Percentiles rank a stretch among this genome's conserved stretches.
These are phyloP conservation scores for Fusarium mangiferae DNA, from an alignment of 2,329 filamentous ascomycete species.

Conservation along the genomic window DNA sequence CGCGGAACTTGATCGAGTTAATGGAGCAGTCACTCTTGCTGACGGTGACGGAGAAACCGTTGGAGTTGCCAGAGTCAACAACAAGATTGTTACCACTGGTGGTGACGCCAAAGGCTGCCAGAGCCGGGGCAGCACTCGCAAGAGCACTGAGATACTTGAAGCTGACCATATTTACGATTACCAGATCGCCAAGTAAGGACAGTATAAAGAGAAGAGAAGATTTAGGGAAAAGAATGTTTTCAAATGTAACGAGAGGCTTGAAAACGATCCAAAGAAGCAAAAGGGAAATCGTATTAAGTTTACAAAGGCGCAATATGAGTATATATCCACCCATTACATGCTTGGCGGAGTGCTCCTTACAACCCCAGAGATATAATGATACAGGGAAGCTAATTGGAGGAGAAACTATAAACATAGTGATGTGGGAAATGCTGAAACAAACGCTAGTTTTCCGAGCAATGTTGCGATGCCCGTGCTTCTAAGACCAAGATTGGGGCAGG, in stretches of 20 bases:
- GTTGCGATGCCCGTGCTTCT: neutral
- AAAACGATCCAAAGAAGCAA: neutral
- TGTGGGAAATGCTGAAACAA: constrained; percentile 37
- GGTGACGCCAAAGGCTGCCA: constrained; percentile 57
- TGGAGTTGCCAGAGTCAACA: constrained; percentile 59
- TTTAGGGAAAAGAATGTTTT: neutral
- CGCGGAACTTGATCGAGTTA: constrained; percentile 69
- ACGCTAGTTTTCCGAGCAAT: neutral
- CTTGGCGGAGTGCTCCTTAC: constrained; percentile 6
- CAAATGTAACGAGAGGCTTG: neutral
- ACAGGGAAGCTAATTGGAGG: constrained; percentile 37
- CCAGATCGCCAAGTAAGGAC: constrained; percentile 20
- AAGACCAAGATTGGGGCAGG: neutral
- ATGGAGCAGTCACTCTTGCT: constrained; percentile 68
- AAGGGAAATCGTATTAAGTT: neutral
- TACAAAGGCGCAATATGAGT: neutral
- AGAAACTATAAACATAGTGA: constrained; percentile 29
- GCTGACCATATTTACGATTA: constrained; percentile 36
- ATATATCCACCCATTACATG: constrained; percentile 20
- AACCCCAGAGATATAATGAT: constrained; percentile 20
- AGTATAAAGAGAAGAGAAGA: neutral
- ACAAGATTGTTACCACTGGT: constrained; percentile 55
- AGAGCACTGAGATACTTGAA: constrained; percentile 43
- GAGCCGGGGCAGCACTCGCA: constrained; percentile 43
- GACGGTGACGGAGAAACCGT: constrained; percentile 62